These are phyloP conservation scores for Neckera pumila DNA, from an alignment of 225 moss, liverwort and hornwort species.

Conservation along the genomic window DNA sequence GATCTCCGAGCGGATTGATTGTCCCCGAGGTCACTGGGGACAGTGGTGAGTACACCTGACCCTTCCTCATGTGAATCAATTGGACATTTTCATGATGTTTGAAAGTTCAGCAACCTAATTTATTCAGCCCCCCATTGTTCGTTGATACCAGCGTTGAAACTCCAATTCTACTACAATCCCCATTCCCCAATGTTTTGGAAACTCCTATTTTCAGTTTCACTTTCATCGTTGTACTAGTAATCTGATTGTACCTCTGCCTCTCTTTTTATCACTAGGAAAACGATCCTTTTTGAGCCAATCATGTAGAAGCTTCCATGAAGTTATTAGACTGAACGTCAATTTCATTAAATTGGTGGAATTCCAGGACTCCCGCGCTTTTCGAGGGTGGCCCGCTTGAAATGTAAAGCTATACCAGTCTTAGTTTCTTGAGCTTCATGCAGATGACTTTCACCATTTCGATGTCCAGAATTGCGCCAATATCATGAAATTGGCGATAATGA, in stretches of 20 bases:
- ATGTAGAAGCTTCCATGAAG: neutral
- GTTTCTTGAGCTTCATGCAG: neutral
- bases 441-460: neutral
- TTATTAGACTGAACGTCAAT: neutral
- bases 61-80: neutral
- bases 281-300: neutral
- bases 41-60: neutral
- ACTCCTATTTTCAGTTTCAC: neutral
- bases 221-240: neutral
- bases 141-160: neutral
- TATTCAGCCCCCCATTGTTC: neutral
- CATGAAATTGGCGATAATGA: neutral
- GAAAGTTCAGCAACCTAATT: neutral
- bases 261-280: neutral
- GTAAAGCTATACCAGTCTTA: neutral
- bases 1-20: too few species aligned
- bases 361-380: neutral
- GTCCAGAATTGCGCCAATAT: neutral
- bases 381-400: neutral
- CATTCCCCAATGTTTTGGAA: neutral
- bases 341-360: neutral
- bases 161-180: neutral
- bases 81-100: neutral
- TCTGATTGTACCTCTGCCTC: neutral
- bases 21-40: neutral